Percentiles rank a stretch among this genome's conserved stretches.
Conservation (phyloP, 2,329 filamentous ascomycete species). For the Knoxdaviesia capensis region DNA sequence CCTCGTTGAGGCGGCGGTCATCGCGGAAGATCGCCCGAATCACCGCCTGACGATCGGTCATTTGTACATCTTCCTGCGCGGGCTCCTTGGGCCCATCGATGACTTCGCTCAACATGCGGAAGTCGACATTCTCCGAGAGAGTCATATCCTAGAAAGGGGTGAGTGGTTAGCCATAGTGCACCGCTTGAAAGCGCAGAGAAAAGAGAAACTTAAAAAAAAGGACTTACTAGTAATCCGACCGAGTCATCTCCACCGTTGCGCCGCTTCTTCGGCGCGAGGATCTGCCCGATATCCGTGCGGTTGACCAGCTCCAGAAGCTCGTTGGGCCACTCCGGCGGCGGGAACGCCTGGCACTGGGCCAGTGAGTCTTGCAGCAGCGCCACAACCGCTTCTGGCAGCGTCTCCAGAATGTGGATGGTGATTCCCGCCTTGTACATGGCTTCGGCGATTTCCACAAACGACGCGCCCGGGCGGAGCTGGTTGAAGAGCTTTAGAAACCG, state of each 20-base stretch:
- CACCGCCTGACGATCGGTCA: slow-evolving; percentile 58
- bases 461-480: slow-evolving; percentile 27
- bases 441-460: slow-evolving; percentile 46
- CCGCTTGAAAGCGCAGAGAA: background rate
- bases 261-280: slow-evolving; percentile 10
- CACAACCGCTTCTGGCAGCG: slow-evolving; percentile 67
- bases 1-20: slow-evolving; percentile 76
- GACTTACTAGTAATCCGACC: no score
- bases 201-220: no score
- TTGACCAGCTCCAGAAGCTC: slow-evolving; percentile 57
- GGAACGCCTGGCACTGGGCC: slow-evolving; percentile 62
- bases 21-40: slow-evolving; percentile 80
- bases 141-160: slow-evolving; percentile 10
- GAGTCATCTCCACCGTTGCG: background rate
- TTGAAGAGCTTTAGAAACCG: slow-evolving; percentile 51
- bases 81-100: no score
- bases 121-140: no score
- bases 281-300: slow-evolving; percentile 56
- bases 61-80: no score
- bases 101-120: no score
- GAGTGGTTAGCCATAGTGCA: slow-evolving; percentile 6
- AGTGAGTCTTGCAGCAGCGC: slow-evolving; percentile 69
- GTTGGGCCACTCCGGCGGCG: slow-evolving; percentile 56
- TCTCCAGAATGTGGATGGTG: slow-evolving; percentile 48
- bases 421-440: slow-evolving; percentile 54